Evolutionary conservation across 495 filamentous ascomycete species (phyloP).

Genomic region (Jackrogersella multiformis): DNA sequence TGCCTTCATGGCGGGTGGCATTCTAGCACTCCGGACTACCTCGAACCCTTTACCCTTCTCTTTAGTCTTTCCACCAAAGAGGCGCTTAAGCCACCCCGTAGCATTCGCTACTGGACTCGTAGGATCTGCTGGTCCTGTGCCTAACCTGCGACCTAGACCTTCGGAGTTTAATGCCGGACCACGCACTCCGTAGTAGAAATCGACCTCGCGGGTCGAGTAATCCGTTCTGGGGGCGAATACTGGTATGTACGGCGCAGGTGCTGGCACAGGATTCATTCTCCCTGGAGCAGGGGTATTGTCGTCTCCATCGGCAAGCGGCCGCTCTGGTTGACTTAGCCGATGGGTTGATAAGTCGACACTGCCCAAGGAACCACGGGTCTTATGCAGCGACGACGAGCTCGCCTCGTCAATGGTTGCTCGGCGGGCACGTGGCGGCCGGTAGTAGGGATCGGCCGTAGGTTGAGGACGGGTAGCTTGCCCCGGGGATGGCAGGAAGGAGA

Average conservation of each 20-base stretch:
- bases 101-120: constrained; percentile 88
- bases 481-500: constrained; percentile 72
- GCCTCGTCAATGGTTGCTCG: constrained; percentile 64
- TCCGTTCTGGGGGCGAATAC: constrained; percentile 67
- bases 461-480: constrained; percentile 54
- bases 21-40: constrained; percentile 86
- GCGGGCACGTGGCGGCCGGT: constrained; percentile 79
- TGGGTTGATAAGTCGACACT: constrained; percentile 64
- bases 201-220: constrained; percentile 90
- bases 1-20: constrained; percentile 67
- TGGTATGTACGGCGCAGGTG: constrained; percentile 43
- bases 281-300: constrained; percentile 54
- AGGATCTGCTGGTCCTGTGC: constrained; percentile 94
- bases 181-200: constrained; percentile 93
- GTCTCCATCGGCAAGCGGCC: constrained; percentile 45
- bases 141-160: constrained; percentile 79
- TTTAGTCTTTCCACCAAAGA: constrained; percentile 84
- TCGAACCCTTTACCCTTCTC: constrained; percentile 95
- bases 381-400: constrained; percentile 51
- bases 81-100: constrained; percentile 82
- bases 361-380: constrained; percentile 56
- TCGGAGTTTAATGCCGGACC: constrained; percentile 87
- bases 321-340: constrained; percentile 49
- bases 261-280: constrained; percentile 46
- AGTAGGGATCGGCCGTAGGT: constrained; percentile 74